Evolutionary conservation across 768 basidiomycete genomes (phyloP).

Genomic region (Tricholoma hemisulphureum): DNA sequence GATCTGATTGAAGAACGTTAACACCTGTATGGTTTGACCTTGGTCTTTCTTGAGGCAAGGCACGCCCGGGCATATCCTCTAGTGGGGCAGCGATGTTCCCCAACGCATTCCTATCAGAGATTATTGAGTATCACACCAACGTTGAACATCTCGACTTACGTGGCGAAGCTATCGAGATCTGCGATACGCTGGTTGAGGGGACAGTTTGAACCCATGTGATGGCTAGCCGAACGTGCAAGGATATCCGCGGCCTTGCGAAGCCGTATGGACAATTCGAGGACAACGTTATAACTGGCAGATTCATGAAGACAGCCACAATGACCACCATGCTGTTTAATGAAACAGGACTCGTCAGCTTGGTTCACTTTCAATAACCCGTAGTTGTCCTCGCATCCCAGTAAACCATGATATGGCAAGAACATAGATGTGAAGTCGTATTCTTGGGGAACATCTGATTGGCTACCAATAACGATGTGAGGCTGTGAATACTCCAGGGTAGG

Average conservation of each 20-base stretch:
- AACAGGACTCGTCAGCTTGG: constrained; percentile 23
- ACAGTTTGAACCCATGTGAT: constrained; percentile 38
- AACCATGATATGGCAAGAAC: constrained; percentile 35
- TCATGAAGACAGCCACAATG: constrained; percentile 64
- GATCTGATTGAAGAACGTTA: constrained; percentile 7
- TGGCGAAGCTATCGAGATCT: constrained; percentile 52
- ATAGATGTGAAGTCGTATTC: constrained; percentile 45
- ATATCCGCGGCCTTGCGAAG: constrained; percentile 58
- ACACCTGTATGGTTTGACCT: constrained; percentile 9
- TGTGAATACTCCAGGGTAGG: constrained; percentile 45
- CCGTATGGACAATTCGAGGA: constrained; percentile 64
- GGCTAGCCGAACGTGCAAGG: constrained; percentile 46
- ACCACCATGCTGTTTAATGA: constrained; percentile 28
- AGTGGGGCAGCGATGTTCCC: constrained; percentile 35
- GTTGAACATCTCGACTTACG: constrained; percentile 35
- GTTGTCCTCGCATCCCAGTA: constrained; percentile 24
- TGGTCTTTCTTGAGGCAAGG: constrained; percentile 13
- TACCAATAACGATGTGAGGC: constrained; percentile 28
- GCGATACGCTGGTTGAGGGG: constrained; percentile 43
- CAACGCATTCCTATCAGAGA: constrained; percentile 37
- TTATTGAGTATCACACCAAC: constrained; percentile 7
- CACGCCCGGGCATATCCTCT: constrained; percentile 18
- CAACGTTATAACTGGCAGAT: constrained; percentile 49
- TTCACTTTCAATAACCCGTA: constrained; percentile 16
- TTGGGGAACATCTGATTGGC: constrained; percentile 23